Base-by-base conservation (phyloP, 169 alveolate species). In the Cryptosporidium ubiquitum region DNA sequence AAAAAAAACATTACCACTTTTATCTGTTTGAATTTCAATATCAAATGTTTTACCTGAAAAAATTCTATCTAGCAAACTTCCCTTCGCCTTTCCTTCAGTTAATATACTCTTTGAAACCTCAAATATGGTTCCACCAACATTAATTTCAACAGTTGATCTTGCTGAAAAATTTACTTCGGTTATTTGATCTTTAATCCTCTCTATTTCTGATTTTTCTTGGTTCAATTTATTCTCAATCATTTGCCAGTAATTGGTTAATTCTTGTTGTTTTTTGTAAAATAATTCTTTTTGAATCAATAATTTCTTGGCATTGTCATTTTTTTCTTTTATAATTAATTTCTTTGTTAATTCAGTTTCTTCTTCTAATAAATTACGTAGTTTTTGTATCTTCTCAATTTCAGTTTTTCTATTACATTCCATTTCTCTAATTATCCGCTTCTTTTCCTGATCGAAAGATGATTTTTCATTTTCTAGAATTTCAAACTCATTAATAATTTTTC, bases 61-160 rank as follows among this genome's bases (percentile, higher is more conserved):
- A 23, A 79, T 58, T 64, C 89, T 60, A 6, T 37, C 79, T 18
- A 79, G 69, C 20, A 79, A 31, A 31, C 89, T 58, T 6, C 89
- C 89, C 44, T 61, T 79, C 23, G 89, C 73, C 35, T 61, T 79
- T 39, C 75, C 75, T 42, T 79, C 89, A 14, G 89, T 79, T 58
- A 79, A 47, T 61, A 61, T 29, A 7, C 40, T 42, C 33, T 68
- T 79, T 20, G 89, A 79, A 23, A 79, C 75, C 23, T 79, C 89
- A 64, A 79, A 79, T 1, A 60, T 61, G 40, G 79, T 60, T 29
- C 89, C 89, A 0, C 89, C 89, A 26, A 79, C 89, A 58, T 79
- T 79, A 26, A 79, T 18, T 61, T 79, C 79, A 58, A 79, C 74
- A 26, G 79, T 79, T 0, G 89, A 64, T 42, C 39, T 58, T 29